A percentile compares a stretch with the other conserved stretches of the same genome.
Evolutionary conservation across 805 yeast species (phyloP).

Genomic region (Sungouiella blattae): DNA sequence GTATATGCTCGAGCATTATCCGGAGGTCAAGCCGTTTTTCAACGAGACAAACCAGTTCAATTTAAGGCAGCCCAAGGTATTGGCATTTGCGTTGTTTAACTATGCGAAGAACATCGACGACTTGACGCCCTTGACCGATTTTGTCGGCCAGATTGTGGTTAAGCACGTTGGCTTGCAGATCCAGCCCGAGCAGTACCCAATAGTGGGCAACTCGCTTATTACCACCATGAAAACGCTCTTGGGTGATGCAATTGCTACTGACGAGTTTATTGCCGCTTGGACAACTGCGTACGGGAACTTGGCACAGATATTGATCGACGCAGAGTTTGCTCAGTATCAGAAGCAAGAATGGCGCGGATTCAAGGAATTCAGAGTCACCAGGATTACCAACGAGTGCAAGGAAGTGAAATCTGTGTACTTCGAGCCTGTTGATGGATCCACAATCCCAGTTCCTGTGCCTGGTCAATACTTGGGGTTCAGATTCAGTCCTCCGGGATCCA

Average conservation of each 20-base stretch:
- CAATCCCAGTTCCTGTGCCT: slow-evolving; percentile 26
- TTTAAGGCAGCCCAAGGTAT: slow-evolving; percentile 57
- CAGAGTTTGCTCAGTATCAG: slow-evolving; percentile 48
- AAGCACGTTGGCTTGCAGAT: slow-evolving; percentile 67
- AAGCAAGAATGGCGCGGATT: slow-evolving; percentile 53
- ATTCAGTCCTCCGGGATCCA: slow-evolving; percentile 31
- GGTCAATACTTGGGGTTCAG: slow-evolving; percentile 46
- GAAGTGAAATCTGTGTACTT: slow-evolving; percentile 53
- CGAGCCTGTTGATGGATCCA: slow-evolving; percentile 25
- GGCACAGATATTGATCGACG: slow-evolving; percentile 56
- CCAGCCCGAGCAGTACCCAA: slow-evolving; percentile 60
- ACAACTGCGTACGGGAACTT: slow-evolving; percentile 58
- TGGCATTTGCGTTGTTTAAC: slow-evolving; percentile 57
- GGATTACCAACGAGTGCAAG: slow-evolving; percentile 40
- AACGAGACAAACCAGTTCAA: slow-evolving; percentile 55
- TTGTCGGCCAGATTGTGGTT: slow-evolving; percentile 56
- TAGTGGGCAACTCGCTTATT: slow-evolving; percentile 59
- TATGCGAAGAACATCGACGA: slow-evolving; percentile 65
- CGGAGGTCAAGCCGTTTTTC: slow-evolving; percentile 58
- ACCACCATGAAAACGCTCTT: slow-evolving; percentile 51
- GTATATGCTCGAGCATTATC: slow-evolving; percentile 50
- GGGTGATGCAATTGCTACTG: slow-evolving; percentile 57
- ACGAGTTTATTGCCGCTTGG: slow-evolving; percentile 61
- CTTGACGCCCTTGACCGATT: slow-evolving; percentile 47
- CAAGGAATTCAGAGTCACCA: slow-evolving; percentile 46